Base-by-base conservation (phyloP, 2,329 filamentous ascomycete genomes). In the Immersiporthe knoxdaviesiana region DNA sequence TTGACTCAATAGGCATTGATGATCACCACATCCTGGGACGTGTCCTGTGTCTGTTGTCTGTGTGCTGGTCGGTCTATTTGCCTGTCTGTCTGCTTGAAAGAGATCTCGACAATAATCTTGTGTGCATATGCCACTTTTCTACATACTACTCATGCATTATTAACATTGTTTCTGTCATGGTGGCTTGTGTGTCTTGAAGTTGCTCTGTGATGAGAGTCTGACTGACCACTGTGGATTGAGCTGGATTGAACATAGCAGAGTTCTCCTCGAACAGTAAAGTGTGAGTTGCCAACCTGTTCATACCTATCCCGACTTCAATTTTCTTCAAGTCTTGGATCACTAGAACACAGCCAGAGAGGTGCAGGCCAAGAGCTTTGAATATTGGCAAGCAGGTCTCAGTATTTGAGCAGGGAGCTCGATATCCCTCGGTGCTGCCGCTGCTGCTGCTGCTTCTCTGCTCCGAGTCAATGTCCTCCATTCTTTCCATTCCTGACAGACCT, bases 1-100 rank as follows among this genome's bases (percentile, higher is more conserved):
- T 47, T 47, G 10, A 47, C 18, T n/a, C 56, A 35, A 30, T 30
- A 59, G 56, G 56, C 56, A 59, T 59, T 37, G 56, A 59, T 59
- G 56, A 59, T 59, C 56, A 59, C 56, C 56, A 32, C 44, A 37
- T 32, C 56, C 12, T 59, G 56, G 56, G 56, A 59, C 56, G 56
- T 35, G 56, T 59, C 56, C 56, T 59, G 30, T 59, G 32, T 59
- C 56, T 32, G 56, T n/a, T 32, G 30, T 59, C 24, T 59, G 21
- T 37, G 56, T 30, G 24, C 27, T 18, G 12, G 24, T n/a, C 35
- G 8, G 35, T 35, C 35, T 4, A 10, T 6, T 24, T 12, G 47
- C 18, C 21, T 24, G 30, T 27, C 30, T 27, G 54, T 58, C 30
- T 37, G 37, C 10, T 2, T 10, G 44, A n/a, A n/a, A 21, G 56